Evolutionary conservation across 495 filamentous ascomycete species (phyloP).

Genomic region (Penicillium bialowiezense): DNA sequence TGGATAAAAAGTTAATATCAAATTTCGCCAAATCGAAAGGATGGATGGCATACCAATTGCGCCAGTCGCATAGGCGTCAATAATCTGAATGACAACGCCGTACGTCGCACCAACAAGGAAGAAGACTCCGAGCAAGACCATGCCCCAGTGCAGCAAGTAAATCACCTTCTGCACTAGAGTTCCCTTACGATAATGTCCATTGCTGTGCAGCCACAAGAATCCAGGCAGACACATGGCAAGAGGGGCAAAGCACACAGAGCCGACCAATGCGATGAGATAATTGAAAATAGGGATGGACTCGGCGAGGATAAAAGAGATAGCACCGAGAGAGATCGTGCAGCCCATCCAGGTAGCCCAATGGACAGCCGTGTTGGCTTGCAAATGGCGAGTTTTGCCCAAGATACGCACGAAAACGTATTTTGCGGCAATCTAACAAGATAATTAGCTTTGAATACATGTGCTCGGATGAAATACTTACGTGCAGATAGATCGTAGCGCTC

Average conservation of each 20-base stretch:
- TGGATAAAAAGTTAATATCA: not conserved
- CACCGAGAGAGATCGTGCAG: conserved; percentile 50
- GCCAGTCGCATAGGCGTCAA: conserved; percentile 11
- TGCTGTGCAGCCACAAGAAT: conserved; percentile 43
- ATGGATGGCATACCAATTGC: conserved; percentile 14
- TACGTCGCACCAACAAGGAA: conserved; percentile 22
- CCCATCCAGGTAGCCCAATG: conserved; percentile 48
- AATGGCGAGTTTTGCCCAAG: conserved; percentile 46
- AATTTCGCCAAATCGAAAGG: not conserved
- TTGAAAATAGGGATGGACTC: conserved; percentile 67
- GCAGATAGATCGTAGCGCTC: conserved; percentile 58
- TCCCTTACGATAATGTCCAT: conserved; percentile 21
- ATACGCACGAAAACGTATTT: conserved; percentile 62
- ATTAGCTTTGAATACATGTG: not conserved
- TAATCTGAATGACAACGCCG: conserved; percentile 16
- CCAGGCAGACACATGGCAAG: conserved; percentile 37
- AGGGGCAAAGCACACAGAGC: conserved; percentile 29
- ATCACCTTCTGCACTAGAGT: conserved; percentile 9
- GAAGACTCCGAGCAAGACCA: conserved; percentile 20
- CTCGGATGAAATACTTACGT: conserved; percentile 23
- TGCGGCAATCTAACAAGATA: conserved; percentile 27
- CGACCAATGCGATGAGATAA: conserved; percentile 49
- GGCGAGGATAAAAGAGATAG: conserved; percentile 62
- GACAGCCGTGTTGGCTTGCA: conserved; percentile 50
- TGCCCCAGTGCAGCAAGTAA: conserved; percentile 10